Percentiles rank a stretch among this genome's conserved stretches.
Conservation (phyloP, 768 basidiomycete genomes). For the Mycena capillaripes region DNA sequence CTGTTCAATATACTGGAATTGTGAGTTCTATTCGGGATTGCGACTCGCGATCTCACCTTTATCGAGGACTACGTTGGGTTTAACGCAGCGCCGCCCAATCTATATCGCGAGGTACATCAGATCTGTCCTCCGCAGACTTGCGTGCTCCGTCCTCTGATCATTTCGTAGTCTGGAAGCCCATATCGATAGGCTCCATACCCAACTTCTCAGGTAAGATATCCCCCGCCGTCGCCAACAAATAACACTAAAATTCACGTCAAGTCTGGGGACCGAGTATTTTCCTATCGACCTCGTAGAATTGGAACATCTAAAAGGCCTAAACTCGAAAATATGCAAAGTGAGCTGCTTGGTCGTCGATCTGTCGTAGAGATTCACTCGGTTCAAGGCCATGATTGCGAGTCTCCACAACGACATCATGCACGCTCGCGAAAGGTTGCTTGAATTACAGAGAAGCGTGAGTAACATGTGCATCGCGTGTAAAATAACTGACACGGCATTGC, state of each 20-base stretch:
- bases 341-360: not conserved
- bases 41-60: slow-evolving; percentile 9
- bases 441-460: slow-evolving; percentile 78
- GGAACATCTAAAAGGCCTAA: slow-evolving; percentile 77
- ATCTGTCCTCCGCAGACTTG: too few species aligned
- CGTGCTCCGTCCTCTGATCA: too few species aligned
- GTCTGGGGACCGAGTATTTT: slow-evolving; percentile 59
- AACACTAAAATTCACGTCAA: slow-evolving; percentile 4
- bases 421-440: slow-evolving; percentile 72
- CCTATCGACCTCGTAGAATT: slow-evolving; percentile 71
- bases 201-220: slow-evolving; percentile 16
- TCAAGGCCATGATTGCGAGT: slow-evolving; percentile 80
- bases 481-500: not conserved
- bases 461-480: not conserved
- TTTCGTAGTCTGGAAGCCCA: slow-evolving; percentile 83
- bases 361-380: not conserved
- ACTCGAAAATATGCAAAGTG: slow-evolving; percentile 84
- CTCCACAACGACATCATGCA: slow-evolving; percentile 76
- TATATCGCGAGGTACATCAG: too few species aligned
- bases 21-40: slow-evolving; percentile 50
- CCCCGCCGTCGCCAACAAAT: too few species aligned
- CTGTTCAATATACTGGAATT: slow-evolving; percentile 78
- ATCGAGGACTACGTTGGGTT: slow-evolving; percentile 68
- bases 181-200: slow-evolving; percentile 75
- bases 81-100: slow-evolving; percentile 76